These are phyloP conservation scores for Adansonia rubrostipa DNA, from an alignment of 441 rosid species.

Conservation along the genomic window DNA sequence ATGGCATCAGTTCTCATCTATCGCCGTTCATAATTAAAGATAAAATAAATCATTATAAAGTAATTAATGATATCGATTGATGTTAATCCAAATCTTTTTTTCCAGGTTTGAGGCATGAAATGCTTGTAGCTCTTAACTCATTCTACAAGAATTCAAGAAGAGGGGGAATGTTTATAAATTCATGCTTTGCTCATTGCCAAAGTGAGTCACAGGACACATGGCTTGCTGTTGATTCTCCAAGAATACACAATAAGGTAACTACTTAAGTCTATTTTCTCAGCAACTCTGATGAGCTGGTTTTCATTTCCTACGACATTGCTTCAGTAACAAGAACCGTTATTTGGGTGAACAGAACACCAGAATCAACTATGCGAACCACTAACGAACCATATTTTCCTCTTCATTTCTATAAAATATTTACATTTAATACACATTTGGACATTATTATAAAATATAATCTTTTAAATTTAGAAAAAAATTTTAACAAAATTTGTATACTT, in stretches of 20 bases:
- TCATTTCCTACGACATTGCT: neutral
- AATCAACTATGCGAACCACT: neutral
- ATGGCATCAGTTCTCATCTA: neutral
- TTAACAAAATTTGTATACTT: too few species aligned
- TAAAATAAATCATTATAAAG: neutral
- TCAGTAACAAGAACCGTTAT: neutral
- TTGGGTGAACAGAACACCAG: neutral
- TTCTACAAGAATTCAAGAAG: constrained; percentile 45
- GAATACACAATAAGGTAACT: constrained; percentile 55
- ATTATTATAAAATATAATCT: too few species aligned
- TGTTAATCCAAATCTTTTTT: constrained; percentile 4
- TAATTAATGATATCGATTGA: neutral
- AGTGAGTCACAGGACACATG: constrained; percentile 73
- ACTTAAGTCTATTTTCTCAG: neutral
- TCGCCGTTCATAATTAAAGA: neutral
- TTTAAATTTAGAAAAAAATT: too few species aligned
- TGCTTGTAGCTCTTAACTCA: constrained; percentile 48
- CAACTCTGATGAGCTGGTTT: neutral
- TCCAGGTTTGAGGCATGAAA: constrained; percentile 61
- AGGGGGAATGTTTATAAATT: constrained; percentile 70
- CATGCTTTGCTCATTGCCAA: constrained; percentile 83
- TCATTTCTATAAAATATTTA: too few species aligned
- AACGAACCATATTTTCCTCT: neutral
- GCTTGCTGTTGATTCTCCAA: constrained; percentile 64
- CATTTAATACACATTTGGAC: too few species aligned